Base-by-base conservation (phyloP, 352 stramenopile species). In the Phytopythium delawarense region DNA sequence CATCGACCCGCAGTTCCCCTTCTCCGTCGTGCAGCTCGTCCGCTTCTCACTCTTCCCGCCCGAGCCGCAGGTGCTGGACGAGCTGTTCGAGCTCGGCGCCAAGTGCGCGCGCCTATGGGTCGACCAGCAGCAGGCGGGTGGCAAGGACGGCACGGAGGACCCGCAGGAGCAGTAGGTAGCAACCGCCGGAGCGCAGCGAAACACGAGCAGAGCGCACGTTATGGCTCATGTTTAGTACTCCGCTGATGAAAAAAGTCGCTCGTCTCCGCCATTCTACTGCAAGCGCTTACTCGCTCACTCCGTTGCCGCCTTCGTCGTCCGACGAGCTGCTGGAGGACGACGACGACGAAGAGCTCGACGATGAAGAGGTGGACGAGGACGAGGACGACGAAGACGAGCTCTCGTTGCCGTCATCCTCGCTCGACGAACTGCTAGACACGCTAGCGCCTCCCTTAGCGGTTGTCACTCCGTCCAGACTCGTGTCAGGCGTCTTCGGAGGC, bases 41-140 rank as follows among this genome's bases (percentile, higher is more conserved):
- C 75, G 74, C 16, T 89, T 76, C 54, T 65, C 84, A 20, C 63
- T 94, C 20, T 73, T 88, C 42, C 83, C 86, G 44, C 83, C 86
- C 5, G 58, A 84, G 20, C 40, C 72, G 7, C 42, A 71, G 18
- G 71, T 90, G 51, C 68, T 92, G 39, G 84, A 94, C 61, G 61
- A 91, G 34, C 65, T 94, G 7, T 91, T 88, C 37, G 70, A 83
- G 20, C 62, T 79, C 44, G 86, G 86, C 18, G 71, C 77, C 32
- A 76, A 76, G 49, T 72, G 74, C 16, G 78, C 81, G 12, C 64
- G 59, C 18, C 56, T 88, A 9, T 92, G 84, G 84, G 61, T 63
- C 6, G 60, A 83, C 45, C 69, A 77, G 42, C 64, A 74, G 40
- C 28, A 60, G 23, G 4, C 21, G 23, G 18, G 37, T 4, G 4